Evolutionary conservation across 345 rosid species (phyloP).

Genomic region (Balakata baccata): DNA sequence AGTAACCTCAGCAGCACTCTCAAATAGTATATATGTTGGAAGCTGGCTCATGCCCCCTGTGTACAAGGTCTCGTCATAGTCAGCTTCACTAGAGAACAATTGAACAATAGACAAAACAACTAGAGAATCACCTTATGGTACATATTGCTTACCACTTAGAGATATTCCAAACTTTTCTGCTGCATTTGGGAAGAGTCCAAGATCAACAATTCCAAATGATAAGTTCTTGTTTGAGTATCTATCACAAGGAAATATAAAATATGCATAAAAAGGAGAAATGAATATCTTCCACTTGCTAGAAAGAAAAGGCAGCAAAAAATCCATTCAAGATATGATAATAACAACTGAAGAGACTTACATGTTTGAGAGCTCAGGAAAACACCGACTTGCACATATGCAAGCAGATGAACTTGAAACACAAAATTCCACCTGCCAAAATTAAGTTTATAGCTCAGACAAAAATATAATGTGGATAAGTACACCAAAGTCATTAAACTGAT

Average conservation of each 20-base stretch:
- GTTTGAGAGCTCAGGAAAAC: slow-evolving; percentile 73
- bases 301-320: not conserved
- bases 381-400: slow-evolving; percentile 63
- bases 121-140: not conserved
- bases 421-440: slow-evolving; percentile 65
- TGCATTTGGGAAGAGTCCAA: slow-evolving; percentile 88
- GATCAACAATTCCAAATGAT: slow-evolving; percentile 82
- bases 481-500: not conserved
- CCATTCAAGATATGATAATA: not conserved
- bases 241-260: slow-evolving; percentile 18
- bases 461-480: not conserved
- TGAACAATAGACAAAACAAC: slow-evolving; percentile 5
- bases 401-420: slow-evolving; percentile 51
- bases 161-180: slow-evolving; percentile 85
- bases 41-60: slow-evolving; percentile 72
- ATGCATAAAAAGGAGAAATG: slow-evolving; percentile 2
- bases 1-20: slow-evolving; percentile 67
- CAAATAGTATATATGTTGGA: slow-evolving; percentile 78
- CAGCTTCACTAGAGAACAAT: slow-evolving; percentile 1
- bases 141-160: slow-evolving; percentile 48
- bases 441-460: slow-evolving; percentile 6
- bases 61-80: slow-evolving; percentile 8
- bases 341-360: slow-evolving; percentile 41
- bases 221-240: slow-evolving; percentile 81
- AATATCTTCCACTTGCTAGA: not conserved